These are phyloP conservation scores for Scenedesmus sp. DNA, from an alignment of 163 green algal genomes.

Conservation along the genomic window DNA sequence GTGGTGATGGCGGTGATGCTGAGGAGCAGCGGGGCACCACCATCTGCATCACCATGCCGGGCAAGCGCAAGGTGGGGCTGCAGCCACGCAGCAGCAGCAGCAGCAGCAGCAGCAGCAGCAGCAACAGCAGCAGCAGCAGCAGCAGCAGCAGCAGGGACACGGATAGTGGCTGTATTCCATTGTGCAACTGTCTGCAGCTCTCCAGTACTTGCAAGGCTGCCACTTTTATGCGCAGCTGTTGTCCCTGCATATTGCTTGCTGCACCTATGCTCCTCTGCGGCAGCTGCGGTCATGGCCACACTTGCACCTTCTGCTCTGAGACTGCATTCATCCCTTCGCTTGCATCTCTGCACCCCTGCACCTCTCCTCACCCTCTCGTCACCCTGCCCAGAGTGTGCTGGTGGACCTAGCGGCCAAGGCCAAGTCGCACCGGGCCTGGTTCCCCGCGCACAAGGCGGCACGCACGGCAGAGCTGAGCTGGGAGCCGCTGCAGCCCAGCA, in stretches of 20 bases:
- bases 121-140: not conserved
- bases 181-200: too few species aligned
- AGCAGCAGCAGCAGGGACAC: too few species aligned
- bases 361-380: not conserved
- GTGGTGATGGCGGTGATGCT: not conserved
- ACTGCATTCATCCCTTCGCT: too few species aligned
- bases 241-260: not conserved
- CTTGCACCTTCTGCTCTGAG: not conserved
- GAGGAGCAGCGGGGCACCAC: not conserved
- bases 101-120: not conserved
- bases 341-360: not conserved
- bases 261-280: not conserved
- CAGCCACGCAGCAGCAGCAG: not conserved
- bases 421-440: conserved; percentile 39
- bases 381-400: conserved; percentile 3
- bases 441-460: conserved; percentile 22
- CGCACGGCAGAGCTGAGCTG: conserved; percentile 18
- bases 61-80: conserved; percentile 44
- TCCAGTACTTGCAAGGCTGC: too few species aligned
- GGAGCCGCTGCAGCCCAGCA: conserved; percentile 33
- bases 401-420: conserved; percentile 43
- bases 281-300: not conserved
- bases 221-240: not conserved
- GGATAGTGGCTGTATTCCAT: too few species aligned
- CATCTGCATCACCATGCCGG: conserved; percentile 46